Evolutionary conservation across 2,329 filamentous ascomycete species (phyloP).

Genomic region (Colletotrichum siamense): DNA sequence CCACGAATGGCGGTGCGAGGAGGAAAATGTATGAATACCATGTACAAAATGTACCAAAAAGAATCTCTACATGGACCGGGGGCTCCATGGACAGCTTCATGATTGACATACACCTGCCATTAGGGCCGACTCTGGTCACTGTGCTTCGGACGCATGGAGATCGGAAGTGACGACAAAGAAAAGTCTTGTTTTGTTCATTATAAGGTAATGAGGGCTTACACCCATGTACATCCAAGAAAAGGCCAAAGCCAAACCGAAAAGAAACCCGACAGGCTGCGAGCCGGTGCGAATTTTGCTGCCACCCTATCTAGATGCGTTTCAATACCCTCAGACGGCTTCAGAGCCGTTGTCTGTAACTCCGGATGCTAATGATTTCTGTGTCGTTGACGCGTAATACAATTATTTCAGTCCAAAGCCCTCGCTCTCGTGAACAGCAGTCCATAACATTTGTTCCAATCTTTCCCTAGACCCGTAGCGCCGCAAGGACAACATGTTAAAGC

Average conservation of each 20-base stretch:
- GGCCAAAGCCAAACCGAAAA: background rate
- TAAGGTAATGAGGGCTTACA: background rate
- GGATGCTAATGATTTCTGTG: background rate
- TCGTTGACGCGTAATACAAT: constrained; percentile 25
- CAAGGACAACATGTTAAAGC: constrained; percentile 85
- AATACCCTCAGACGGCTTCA: background rate
- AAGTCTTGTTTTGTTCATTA: background rate
- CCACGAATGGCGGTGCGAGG: background rate
- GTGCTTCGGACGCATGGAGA: background rate
- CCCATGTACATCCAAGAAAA: constrained; percentile 7
- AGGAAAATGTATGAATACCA: constrained; percentile 14
- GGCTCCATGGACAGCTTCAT: background rate
- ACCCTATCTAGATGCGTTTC: background rate
- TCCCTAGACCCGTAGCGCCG: constrained; percentile 73
- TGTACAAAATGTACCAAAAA: constrained; percentile 24
- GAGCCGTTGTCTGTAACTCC: constrained; percentile 7
- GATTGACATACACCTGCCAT: background rate
- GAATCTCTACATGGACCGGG: background rate
- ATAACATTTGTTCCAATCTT: constrained; percentile 74
- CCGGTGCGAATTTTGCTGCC: background rate
- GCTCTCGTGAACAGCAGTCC: constrained; percentile 87
- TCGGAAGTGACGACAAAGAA: background rate
- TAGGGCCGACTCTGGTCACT: background rate
- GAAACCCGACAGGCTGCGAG: background rate
- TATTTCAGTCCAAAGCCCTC: constrained; percentile 91